Base-by-base conservation (phyloP, 176 grass and related monocot genomes). In the Aegilops umbellulata region DNA sequence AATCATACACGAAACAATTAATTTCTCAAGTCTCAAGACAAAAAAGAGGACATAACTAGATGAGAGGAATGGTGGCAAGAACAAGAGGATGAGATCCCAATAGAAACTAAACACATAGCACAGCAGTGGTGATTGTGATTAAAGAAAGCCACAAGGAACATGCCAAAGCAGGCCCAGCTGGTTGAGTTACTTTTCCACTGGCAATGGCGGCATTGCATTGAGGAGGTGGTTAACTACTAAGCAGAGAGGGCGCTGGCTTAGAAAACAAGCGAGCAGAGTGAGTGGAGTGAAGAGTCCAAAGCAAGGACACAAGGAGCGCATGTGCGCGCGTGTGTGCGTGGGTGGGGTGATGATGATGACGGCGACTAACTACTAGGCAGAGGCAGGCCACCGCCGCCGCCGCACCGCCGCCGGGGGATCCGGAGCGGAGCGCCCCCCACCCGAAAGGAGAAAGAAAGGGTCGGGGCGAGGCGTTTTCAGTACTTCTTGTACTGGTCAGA, bases 391-490 rank as follows among this genome's bases (percentile, higher is more conserved):
- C 34, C 76, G 23, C 77, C 36, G 78, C 78, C 60, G 69, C 78
- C 8, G 51, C 76, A 49, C 34, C 76, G 10, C 49, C 71, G 69
- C 83, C 83, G 35, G 83, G 47, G 76, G 78, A 85, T 42, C 77
- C 87, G 76, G 68, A 80, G 47, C 47, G 0, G 68, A 80, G 15
- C 46, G 46, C 46, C 39, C 39, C 41, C 14, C 36, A 58, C 65
- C 88, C 67, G 41, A 86, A 86, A 86, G 47, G 78, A 90, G 88
- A 86, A 71, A 86, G 65, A 78, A 83, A 83, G 58, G 57, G 35
- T 55, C 83, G 1, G 7, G 27, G 4, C 0, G 25, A 76, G 3
- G 26, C 10, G 15, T 41, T 9, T 55, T 6, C 49, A 49, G 4
- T 31, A 32, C 11, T 61, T 53, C 49, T 53, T 19, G 31, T 36